Evolutionary conservation across 2,329 filamentous ascomycete species (phyloP).

Genomic region (Pseudocercospora fijiensis): DNA sequence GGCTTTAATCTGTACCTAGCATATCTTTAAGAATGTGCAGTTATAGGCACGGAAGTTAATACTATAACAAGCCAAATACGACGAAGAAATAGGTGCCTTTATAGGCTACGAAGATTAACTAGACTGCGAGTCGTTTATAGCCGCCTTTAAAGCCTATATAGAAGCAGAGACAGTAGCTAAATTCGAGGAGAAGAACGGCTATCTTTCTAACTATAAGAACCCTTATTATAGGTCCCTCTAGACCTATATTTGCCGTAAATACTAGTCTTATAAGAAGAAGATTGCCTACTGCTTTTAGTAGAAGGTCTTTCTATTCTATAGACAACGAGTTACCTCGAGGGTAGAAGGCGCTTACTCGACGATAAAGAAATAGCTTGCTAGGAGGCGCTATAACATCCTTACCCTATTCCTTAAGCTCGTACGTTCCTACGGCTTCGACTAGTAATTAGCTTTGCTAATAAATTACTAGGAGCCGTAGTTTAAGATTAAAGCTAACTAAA

Average conservation of each 20-base stretch:
- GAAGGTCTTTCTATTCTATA: neutral
- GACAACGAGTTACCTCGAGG: neutral
- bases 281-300: neutral
- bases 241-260: neutral
- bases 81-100: neutral
- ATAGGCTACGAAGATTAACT: neutral
- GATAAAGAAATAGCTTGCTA: neutral
- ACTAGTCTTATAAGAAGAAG: neutral
- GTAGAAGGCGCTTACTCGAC: neutral
- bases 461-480: too few relatives aligned
- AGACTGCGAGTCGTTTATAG: neutral
- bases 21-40: constrained; percentile 1
- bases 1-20: neutral
- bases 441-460: too few relatives aligned
- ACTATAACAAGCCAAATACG: neutral
- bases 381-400: neutral
- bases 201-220: neutral
- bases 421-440: too few relatives aligned
- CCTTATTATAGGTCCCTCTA: neutral
- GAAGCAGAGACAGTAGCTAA: neutral
- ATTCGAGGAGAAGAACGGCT: neutral
- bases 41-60: neutral
- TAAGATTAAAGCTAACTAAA: too few relatives aligned
- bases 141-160: neutral
- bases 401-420: too few relatives aligned